Evolutionary conservation across 352 stramenopile species (phyloP).

Genomic region (Phytophthora megakarya): DNA sequence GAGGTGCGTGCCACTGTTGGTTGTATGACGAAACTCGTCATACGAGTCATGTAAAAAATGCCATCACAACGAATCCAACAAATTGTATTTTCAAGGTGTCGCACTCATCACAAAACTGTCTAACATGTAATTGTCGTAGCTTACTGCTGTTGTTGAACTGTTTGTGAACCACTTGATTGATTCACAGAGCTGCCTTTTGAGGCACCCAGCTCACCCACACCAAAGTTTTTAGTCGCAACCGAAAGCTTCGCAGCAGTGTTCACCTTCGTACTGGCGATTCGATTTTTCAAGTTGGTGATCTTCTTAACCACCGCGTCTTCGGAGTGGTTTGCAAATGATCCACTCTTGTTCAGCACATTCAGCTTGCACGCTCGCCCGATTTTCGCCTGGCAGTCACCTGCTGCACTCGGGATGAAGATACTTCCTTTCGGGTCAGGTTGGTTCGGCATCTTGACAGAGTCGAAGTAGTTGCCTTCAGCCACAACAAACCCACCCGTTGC

Average conservation of each 20-base stretch:
- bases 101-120: too few species aligned
- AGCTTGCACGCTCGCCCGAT: slow-evolving; percentile 18
- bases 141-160: background rate
- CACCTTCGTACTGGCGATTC: background rate
- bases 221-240: background rate
- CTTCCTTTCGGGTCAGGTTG: slow-evolving; percentile 10
- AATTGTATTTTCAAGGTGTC: too few species aligned
- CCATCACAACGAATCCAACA: too few species aligned
- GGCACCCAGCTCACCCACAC: background rate
- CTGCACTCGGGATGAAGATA: slow-evolving; percentile 16
- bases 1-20: too few species aligned
- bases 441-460: slow-evolving; percentile 10
- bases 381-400: slow-evolving; percentile 13
- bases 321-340: background rate
- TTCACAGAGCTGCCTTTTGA: slow-evolving; percentile 29
- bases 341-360: slow-evolving; percentile 20
- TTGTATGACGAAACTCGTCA: too few species aligned
- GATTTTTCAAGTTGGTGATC: slow-evolving; percentile 4
- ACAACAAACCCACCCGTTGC: slow-evolving; percentile 24
- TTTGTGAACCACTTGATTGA: slow-evolving; percentile 15
- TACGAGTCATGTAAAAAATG: too few species aligned
- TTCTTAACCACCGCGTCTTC: slow-evolving; percentile 7
- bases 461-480: slow-evolving; percentile 40
- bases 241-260: background rate
- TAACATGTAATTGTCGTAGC: too few species aligned